Percentiles rank a stretch among this genome's conserved stretches.
Evolutionary conservation across 805 yeast genomes (phyloP).

Genomic region (Candida mattraensis): DNA sequence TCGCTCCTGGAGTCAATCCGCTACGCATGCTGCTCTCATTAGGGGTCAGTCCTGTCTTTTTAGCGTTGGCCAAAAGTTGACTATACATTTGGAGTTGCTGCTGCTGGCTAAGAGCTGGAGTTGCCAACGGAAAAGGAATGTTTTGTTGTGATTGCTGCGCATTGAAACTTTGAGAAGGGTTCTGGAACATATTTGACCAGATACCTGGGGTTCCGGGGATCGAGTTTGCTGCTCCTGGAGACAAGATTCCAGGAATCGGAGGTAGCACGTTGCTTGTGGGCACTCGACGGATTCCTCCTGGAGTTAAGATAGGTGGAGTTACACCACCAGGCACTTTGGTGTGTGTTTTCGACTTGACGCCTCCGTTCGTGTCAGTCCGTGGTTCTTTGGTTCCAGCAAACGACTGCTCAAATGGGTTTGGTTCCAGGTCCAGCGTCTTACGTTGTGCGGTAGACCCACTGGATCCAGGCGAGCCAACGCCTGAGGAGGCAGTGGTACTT

Average conservation of each 20-base stretch:
- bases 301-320: slow-evolving; percentile 49
- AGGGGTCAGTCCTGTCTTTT: slow-evolving; percentile 68
- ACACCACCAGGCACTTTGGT: slow-evolving; percentile 24
- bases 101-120: slow-evolving; percentile 11
- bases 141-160: slow-evolving; percentile 13
- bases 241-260: slow-evolving; percentile 42
- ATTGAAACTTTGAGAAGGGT: slow-evolving; percentile 31
- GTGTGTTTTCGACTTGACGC: slow-evolving; percentile 30
- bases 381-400: slow-evolving; percentile 48
- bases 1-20: slow-evolving; percentile 70
- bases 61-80: slow-evolving; percentile 28
- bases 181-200: slow-evolving; percentile 49
- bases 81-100: slow-evolving; percentile 22
- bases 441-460: slow-evolving; percentile 9
- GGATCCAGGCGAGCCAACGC: slow-evolving; percentile 12
- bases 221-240: slow-evolving; percentile 46
- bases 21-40: slow-evolving; percentile 71
- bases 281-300: slow-evolving; percentile 48
- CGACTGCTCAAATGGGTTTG: slow-evolving; percentile 92
- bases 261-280: slow-evolving; percentile 39
- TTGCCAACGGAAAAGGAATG: slow-evolving; percentile 13
- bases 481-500: slow-evolving; percentile 2
- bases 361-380: slow-evolving; percentile 3
- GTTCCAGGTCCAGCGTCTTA: slow-evolving; percentile 56
- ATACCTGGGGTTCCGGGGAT: slow-evolving; percentile 55